Conservation (phyloP, 805 yeast genomes). For the Clavispora fructus region DNA sequence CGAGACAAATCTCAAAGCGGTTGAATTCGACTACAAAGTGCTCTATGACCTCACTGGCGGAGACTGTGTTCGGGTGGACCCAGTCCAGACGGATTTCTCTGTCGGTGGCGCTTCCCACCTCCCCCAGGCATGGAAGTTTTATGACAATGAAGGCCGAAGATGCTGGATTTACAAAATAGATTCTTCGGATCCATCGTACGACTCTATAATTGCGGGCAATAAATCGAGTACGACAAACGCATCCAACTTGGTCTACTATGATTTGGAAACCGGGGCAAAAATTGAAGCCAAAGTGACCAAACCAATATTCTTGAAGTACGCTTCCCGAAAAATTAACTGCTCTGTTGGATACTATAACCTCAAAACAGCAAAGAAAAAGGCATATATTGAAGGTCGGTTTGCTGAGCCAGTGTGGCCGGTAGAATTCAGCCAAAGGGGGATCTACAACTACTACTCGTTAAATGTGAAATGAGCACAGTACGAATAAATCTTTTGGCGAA, state of each 20-base stretch:
- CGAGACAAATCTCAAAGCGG: conserved; percentile 40
- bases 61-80: conserved; percentile 23
- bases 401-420: conserved; percentile 46
- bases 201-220: conserved; percentile 17
- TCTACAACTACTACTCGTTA: conserved; percentile 53
- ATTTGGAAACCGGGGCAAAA: conserved; percentile 59
- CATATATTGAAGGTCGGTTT: conserved; percentile 24
- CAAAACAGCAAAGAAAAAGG: conserved; percentile 26
- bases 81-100: conserved; percentile 25
- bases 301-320: conserved; percentile 49
- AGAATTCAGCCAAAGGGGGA: conserved; percentile 48
- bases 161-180: conserved; percentile 66
- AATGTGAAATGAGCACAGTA: conserved; percentile 31
- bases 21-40: conserved; percentile 63
- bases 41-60: conserved; percentile 45
- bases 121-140: conserved; percentile 45
- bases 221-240: conserved; percentile 5
- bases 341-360: conserved; percentile 47
- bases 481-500: no score
- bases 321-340: conserved; percentile 49
- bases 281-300: conserved; percentile 41
- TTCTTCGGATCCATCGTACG: conserved; percentile 27
- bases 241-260: conserved; percentile 51
- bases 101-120: conserved; percentile 17
- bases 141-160: conserved; percentile 66